Base-by-base conservation (phyloP, 768 basidiomycete species). In the Tylopilus felleus region DNA sequence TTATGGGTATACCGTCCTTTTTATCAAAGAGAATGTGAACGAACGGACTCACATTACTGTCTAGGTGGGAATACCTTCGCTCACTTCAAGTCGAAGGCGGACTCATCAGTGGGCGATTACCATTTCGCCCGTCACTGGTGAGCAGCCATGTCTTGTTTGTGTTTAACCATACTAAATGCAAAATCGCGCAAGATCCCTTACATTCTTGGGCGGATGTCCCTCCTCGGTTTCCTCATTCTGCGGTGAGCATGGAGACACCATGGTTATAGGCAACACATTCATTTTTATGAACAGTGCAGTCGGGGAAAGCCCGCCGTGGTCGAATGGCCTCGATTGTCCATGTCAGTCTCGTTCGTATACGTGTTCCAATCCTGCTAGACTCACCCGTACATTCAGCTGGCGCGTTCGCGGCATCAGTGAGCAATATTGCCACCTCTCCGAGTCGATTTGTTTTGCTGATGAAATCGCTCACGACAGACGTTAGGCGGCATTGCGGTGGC, bases 31-130 rank as follows among this genome's bases (percentile, higher is more conserved):
- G 40, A 16, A 41, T 5, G 1, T 2, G 29, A 29, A 29, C 29
- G 29, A 41, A 14, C 17, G 3, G 2, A 17, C 47, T 52, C 9
- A 47, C 31, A 19, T 8, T 12, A 3, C 9, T 25, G 2, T 51
- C 28, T 48, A 67, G 66, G 3, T 67, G 66, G 66, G 58, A 64
- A 27, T 67, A 62, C 22, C 0, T 62, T 1, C 54, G 45, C n/a
- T 56, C 67, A 1, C 45, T 49, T 9, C 33, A 41, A 5, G 33
- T 67, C 1, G 66, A 67, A 54, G 52, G 36, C 10, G 49, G 44
- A 1, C n/a, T 66, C 35, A 28, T 67, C 28, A 39, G 43, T 16
- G 38, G 57, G 3, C 59, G 52, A 13, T 12, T 58, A 9, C 1
- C 59, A 21, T 64, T 67, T 14, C 64, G 49, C 19, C 53, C 29